Evolutionary conservation across 2,329 filamentous ascomycete genomes (phyloP).

Genomic region (Ascochyta pisi): DNA sequence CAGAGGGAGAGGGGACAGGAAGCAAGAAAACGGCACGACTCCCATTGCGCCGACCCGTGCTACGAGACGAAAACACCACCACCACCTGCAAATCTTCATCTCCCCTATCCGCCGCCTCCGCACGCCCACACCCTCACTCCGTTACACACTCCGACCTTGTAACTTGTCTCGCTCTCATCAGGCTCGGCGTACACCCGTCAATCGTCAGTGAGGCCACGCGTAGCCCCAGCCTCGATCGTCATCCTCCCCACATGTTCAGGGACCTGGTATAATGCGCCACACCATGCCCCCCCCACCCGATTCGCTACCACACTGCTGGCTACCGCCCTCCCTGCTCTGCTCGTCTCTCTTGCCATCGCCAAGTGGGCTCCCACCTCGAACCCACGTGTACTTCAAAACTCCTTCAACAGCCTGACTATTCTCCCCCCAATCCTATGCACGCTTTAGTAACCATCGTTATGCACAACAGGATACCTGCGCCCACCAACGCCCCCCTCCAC

Average conservation of each 20-base stretch:
- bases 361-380: background rate
- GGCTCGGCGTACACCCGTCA: background rate
- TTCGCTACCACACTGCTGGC: background rate
- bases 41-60: constrained; percentile 10
- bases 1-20: too few species aligned
- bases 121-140: background rate
- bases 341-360: background rate
- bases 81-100: constrained; percentile 13
- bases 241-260: constrained; percentile 2
- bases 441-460: constrained; percentile 26
- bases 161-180: background rate
- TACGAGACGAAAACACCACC: background rate
- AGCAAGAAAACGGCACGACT: background rate
- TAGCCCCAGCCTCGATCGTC: background rate
- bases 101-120: constrained; percentile 1
- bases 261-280: background rate
- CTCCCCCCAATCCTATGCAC: constrained; percentile 25
- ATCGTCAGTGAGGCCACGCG: background rate
- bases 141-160: too few species aligned
- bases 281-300: background rate
- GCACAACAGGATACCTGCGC: constrained; percentile 39
- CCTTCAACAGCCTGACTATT: constrained; percentile 27
- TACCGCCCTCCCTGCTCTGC: too few species aligned
- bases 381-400: constrained; percentile 23
- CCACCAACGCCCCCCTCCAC: constrained; percentile 46